Base-by-base conservation (phyloP, 108 stramenopile species). In the Skeletonema grethae region DNA sequence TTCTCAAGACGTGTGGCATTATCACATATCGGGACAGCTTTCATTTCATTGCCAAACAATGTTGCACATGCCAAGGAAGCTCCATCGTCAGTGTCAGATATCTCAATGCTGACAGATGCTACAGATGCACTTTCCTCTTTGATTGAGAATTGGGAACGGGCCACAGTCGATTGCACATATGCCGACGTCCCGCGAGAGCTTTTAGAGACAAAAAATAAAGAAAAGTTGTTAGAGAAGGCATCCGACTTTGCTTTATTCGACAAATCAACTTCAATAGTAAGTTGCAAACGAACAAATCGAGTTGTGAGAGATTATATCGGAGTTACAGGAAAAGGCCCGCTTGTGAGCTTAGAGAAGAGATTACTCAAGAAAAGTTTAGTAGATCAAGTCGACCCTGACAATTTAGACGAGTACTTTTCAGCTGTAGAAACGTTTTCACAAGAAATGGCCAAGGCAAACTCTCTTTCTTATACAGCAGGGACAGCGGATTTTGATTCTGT, bases 181-280 rank as follows among this genome's bases (percentile, higher is more conserved):
- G 92, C 92, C 29, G 92, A 93, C 72, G 92, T 93, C 10, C 89
- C 92, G 9, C 85, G 89, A 29, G 89, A 90, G 16, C 72, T 93
- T 53, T 62, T 93, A 43, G 89, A 93, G 73, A 25, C 59, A 2
- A 89, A 93, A 62, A 93, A 93, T 63, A 93, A 93, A 63, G 89
- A 93, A 72, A 56, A 76, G 24, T 65, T 93, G 20, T 70, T 93
- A 39, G 88, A 90, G 72, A 90, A 90, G 74, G 92, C 92, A 30
- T 77, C 75, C 5, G 87, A 82, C 8, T 87, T 84, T 76, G 92
- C 92, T 16, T 68, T 93, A 32, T 93, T 90, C 67, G 92, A 93
- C 69, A 93, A 93, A 62, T 80, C 78, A 12, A 84, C 86, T 25
- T 82, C 83, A 0, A 76, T 89, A 1, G 85, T 86, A 43, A 84